phyloP scores from a whole-genome alignment of 176 grass and related monocot species.

The Metroxylon sagu region DNA sequence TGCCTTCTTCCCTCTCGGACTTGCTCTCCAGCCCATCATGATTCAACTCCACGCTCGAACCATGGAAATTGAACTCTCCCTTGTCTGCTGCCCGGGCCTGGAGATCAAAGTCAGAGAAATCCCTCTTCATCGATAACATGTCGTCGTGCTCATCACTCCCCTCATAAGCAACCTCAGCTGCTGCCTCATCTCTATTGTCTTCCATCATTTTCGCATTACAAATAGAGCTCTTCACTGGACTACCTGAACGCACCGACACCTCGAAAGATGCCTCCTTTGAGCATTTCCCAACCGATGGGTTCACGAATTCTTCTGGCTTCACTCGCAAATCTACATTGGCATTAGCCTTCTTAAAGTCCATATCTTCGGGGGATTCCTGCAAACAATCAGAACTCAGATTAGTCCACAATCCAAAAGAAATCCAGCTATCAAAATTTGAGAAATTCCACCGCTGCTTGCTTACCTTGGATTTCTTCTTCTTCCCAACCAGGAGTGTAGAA shows the following conservation, averaged over 20 bases:
- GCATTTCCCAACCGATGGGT: not conserved
- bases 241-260: not conserved
- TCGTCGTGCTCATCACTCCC: conserved; percentile 29
- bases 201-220: conserved; percentile 7
- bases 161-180: conserved; percentile 18
- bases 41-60: conserved; percentile 5
- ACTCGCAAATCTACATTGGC: conserved; percentile 40
- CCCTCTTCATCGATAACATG: conserved; percentile 21
- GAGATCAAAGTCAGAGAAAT: conserved; percentile 19
- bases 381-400: not conserved
- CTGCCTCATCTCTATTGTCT: not conserved
- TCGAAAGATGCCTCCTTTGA: not conserved
- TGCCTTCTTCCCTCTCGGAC: conserved; percentile 4
- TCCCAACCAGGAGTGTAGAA: conserved; percentile 35
- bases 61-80: not conserved
- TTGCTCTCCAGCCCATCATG: not conserved
- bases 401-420: too few relatives aligned
- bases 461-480: conserved; percentile 54
- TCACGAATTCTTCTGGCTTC: conserved; percentile 57
- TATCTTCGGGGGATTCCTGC: conserved; percentile 34
- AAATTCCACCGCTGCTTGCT: not conserved
- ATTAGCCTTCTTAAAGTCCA: conserved; percentile 24
- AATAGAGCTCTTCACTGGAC: not conserved
- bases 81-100: conserved; percentile 13
- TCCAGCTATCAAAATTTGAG: not conserved